A percentile compares a stretch with the other conserved stretches of the same genome.
phyloP scores from a whole-genome alignment of 192 early-diverging fungal genomes.

The Umbelopsis ramanniana region DNA sequence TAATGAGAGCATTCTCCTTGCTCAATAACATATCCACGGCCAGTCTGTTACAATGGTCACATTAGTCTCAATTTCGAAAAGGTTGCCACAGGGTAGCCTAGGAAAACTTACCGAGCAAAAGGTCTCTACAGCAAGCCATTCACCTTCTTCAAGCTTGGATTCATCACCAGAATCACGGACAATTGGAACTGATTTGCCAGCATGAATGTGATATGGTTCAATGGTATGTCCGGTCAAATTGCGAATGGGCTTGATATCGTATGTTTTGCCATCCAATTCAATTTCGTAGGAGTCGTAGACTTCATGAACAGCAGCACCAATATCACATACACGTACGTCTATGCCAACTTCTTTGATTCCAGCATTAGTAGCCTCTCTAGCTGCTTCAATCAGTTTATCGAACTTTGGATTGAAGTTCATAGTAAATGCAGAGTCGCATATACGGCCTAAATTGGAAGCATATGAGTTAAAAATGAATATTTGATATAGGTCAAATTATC shows the following conservation, averaged over 20 bases:
- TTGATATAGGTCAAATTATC: background rate
- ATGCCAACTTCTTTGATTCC: slow-evolving; percentile 96
- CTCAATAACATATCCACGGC: slow-evolving; percentile 86
- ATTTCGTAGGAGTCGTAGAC: slow-evolving; percentile 99
- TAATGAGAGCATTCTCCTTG: slow-evolving; percentile 95
- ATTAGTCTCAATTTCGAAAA: background rate
- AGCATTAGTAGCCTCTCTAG: slow-evolving; percentile 95
- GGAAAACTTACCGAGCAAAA: slow-evolving; percentile 73
- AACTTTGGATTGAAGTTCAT: slow-evolving; percentile 91
- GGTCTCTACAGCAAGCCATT: slow-evolving; percentile 96
- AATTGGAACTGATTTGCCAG: slow-evolving; percentile 94
- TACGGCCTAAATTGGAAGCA: slow-evolving; percentile 61
- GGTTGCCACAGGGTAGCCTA: background rate
- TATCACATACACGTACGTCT: slow-evolving; percentile 91
- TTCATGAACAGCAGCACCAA: slow-evolving; percentile 96
- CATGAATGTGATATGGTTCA: slow-evolving; percentile 90
- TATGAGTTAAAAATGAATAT: background rate
- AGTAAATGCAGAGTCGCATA: slow-evolving; percentile 96
- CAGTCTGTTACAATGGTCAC: slow-evolving; percentile 58
- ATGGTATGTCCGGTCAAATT: slow-evolving; percentile 98
- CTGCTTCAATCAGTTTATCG: slow-evolving; percentile 83
- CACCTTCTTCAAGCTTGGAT: slow-evolving; percentile 97
- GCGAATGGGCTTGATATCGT: slow-evolving; percentile 91
- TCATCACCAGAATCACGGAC: slow-evolving; percentile 78
- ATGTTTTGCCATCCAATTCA: slow-evolving; percentile 90